Base-by-base conservation (phyloP, 805 yeast species). In the Kuraishia hungarica region DNA sequence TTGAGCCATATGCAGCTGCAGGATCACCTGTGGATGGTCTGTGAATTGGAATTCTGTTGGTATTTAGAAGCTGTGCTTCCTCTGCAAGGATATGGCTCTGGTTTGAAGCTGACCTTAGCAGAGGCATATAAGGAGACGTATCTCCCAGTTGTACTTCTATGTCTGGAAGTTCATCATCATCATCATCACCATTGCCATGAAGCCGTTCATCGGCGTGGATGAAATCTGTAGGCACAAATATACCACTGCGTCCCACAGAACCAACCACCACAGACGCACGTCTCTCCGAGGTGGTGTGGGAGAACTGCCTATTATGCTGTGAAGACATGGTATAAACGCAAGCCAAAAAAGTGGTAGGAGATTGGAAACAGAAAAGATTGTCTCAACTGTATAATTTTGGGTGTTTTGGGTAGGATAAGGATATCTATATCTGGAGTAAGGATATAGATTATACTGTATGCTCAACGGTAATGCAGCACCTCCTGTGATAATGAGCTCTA, bases 231-330 rank as follows among this genome's bases (percentile, higher is more conserved):
- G 53, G 53, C 21, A 43, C 20, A 21, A 43, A 52, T 13, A 52
- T 17, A 19, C 80, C 79, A 17, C 73, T 76, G 60, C 76, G 73
- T 1, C 80, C 80, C 13, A 71, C 67, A 1, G 76, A 72, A 10
- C 78, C 80, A 55, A 70, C 73, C 0, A 75, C 78, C 20, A 74
- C 69, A 3, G 79, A 75, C 8, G 75, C 77, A 53, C 79, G 61
- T 55, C 80, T 64, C 57, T 70, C 63, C n/a, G 69, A 64, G 54
- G 67, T 74, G 19, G 78, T 67, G 55, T 74, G 74, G 5, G 61
- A 66, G 59, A 70, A 70, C 51, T 53, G 55, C 11, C 50, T 35
- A 20, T 52, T 22, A 29, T 26, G 43, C 19, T 19, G 22, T 20
- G 49, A 28, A 50, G 26, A 24, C 51, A 50, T 50, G 51, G 29